Base-by-base conservation (phyloP, 2,329 filamentous ascomycete species). In the Hymenoscyphus linearis region DNA sequence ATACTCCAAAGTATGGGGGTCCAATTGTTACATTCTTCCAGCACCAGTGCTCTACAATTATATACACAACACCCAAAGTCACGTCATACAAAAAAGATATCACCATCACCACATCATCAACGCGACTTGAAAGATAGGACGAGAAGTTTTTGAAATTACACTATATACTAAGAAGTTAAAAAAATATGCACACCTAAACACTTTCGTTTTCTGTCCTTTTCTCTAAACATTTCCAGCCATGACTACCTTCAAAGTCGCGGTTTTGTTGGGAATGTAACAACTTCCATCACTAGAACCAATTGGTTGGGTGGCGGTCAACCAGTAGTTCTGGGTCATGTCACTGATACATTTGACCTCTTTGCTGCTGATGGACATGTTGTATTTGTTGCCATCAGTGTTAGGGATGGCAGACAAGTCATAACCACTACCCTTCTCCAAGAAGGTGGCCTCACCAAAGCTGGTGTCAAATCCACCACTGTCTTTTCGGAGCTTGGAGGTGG, bases 331-430 rank as follows among this genome's bases (percentile, higher is more conserved):
- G 54, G 64, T 68, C 31, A 55, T 62, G 47, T 65, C 63, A 56
- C 68, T 70, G 18, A 60, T 66, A 59, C 71, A 73, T 0, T 61
- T 36, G 26, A 65, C 66, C 61, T 73, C 70, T 3, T 10, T 16
- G 52, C 61, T 64, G 36, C 52, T 66, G 60, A 73, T 72, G n/a
- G 64, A 61, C 71, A 73, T 72, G 56, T 67, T 60, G 40, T 73
- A 73, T 56, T 63, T 66, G 60, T 70, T 73, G 18, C 64, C 64
- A 14, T 52, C 44, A 1, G 65, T n/a, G 64, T 71, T 73, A 60
- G 67, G 63, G 61, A 73, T 73, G 36, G 69, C 69, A 7, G 71
- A 73, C 25, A 71, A 59, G 53, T 73, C 69, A 16, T 69, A 72
- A 61, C 70, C 71, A 44, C 60, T 66, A 12, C 70, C 71, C 26